These are phyloP conservation scores for Blastobotrys persicus DNA, from an alignment of 1,139 yeast genomes.

Conservation along the genomic window DNA sequence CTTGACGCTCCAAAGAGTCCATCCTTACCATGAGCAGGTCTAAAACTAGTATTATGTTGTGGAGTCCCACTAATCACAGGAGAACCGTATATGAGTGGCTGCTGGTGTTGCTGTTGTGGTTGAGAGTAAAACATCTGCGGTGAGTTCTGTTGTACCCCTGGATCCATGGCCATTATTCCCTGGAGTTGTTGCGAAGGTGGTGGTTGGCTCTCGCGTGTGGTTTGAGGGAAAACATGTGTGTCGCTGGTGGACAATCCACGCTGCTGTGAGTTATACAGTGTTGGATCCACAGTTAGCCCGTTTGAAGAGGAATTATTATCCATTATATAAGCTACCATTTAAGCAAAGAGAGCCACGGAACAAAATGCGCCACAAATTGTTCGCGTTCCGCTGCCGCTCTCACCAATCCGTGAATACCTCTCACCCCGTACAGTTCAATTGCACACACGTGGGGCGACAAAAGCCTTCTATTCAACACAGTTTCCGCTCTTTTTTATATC, in stretches of 20 bases:
- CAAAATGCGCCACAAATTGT: neutral
- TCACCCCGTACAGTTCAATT: neutral
- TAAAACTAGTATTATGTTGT: neutral
- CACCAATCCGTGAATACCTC: neutral
- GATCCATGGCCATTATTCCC: neutral
- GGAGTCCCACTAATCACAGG: neutral
- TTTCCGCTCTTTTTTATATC: neutral
- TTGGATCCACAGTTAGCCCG: slow-evolving; percentile 3
- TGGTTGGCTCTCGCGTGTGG: too few relatives aligned
- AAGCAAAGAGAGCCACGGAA: neutral
- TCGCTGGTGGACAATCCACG: neutral
- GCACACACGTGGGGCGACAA: neutral
- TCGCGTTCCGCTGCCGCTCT: neutral
- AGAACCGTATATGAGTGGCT: neutral
- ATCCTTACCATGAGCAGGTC: neutral
- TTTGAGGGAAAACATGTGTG: neutral
- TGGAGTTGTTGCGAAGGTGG: neutral
- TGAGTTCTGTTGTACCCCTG: neutral
- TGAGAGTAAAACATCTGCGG: neutral
- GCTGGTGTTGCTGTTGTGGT: neutral
- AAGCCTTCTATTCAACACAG: neutral
- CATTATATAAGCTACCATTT: slow-evolving; percentile 9
- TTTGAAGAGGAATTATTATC: slow-evolving; percentile 7
- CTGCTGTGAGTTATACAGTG: neutral
- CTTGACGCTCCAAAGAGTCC: neutral